These are phyloP conservation scores for Curvularia eragrostidis DNA, from an alignment of 2,329 filamentous ascomycete genomes.

Conservation along the genomic window DNA sequence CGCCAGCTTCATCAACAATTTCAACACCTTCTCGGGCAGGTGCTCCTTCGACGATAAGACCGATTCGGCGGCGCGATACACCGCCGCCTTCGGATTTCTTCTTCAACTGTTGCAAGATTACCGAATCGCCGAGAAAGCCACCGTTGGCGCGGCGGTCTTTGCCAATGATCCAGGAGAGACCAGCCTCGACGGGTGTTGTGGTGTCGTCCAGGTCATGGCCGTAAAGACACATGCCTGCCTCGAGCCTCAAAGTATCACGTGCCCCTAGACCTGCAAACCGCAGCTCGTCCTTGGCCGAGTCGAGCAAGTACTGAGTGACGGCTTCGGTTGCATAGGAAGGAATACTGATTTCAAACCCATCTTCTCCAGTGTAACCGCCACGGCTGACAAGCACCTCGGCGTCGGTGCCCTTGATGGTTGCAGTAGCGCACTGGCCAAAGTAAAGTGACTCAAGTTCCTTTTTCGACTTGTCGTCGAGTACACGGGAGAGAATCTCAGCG, in stretches of 20 bases:
- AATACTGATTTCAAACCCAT: slow-evolving; percentile 96
- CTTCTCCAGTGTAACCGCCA: slow-evolving; percentile 95
- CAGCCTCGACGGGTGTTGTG: slow-evolving; percentile 71
- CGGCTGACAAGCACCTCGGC: slow-evolving; percentile 75
- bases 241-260: slow-evolving; percentile 87
- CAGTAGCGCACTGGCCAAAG: slow-evolving; percentile 78
- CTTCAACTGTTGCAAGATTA: slow-evolving; percentile 78
- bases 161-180: slow-evolving; percentile 80
- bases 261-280: slow-evolving; percentile 88
- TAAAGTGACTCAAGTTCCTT: slow-evolving; percentile 65
- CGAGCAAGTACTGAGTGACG: slow-evolving; percentile 74
- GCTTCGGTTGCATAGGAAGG: slow-evolving; percentile 68
- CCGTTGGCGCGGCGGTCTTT: slow-evolving; percentile 73
- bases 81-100: slow-evolving; percentile 75
- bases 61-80: slow-evolving; percentile 76
- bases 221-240: slow-evolving; percentile 99
- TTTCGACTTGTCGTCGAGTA: slow-evolving; percentile 62
- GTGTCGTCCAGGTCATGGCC: slow-evolving; percentile 92
- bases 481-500: slow-evolving; percentile 69
- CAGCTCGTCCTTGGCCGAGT: slow-evolving; percentile 67
- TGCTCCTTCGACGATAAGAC: slow-evolving; percentile 81
- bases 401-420: slow-evolving; percentile 67
- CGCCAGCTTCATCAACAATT: slow-evolving; percentile 69
- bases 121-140: slow-evolving; percentile 84
- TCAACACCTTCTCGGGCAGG: slow-evolving; percentile 89